These are phyloP conservation scores for Populus davidiana DNA, from an alignment of 345 rosid genomes.

Conservation along the genomic window DNA sequence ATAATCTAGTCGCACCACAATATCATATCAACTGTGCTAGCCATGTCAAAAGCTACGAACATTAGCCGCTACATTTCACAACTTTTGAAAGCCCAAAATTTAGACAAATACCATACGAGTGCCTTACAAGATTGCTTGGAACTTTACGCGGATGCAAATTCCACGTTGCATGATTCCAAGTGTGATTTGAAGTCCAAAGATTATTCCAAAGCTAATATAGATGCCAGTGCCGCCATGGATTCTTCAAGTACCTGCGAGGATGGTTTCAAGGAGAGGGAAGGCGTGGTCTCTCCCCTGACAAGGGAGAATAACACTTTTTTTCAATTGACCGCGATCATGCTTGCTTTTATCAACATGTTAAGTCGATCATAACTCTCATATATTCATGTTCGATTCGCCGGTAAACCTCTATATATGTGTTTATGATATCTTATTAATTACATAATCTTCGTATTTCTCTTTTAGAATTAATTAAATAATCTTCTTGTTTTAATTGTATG, in stretches of 20 bases:
- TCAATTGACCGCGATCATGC: slow-evolving; percentile 28
- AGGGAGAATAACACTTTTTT: slow-evolving; percentile 30
- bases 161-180: slow-evolving; percentile 19
- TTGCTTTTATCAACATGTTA: slow-evolving; percentile 43
- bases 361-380: too few relatives aligned
- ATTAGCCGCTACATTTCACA: slow-evolving; percentile 13
- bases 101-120: slow-evolving; percentile 5
- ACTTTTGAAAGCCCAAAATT: slow-evolving; percentile 11
- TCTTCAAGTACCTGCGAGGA: slow-evolving; percentile 40
- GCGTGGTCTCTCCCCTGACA: slow-evolving; percentile 24
- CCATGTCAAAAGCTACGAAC: slow-evolving; percentile 20
- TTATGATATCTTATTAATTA: too few relatives aligned
- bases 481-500: too few relatives aligned
- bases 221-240: slow-evolving; percentile 41
- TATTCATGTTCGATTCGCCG: too few relatives aligned
- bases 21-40: too few relatives aligned
- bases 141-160: slow-evolving; percentile 29
- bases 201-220: slow-evolving; percentile 23
- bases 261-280: slow-evolving; percentile 32
- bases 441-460: too few relatives aligned
- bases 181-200: slow-evolving; percentile 14
- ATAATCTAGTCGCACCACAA: too few relatives aligned
- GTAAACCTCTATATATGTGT: too few relatives aligned
- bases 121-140: slow-evolving; percentile 37
- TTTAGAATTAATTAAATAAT: too few relatives aligned